Evolutionary conservation across 1,284 basidiomycete genomes (phyloP).

Genomic region (Ustilago loliicola): DNA sequence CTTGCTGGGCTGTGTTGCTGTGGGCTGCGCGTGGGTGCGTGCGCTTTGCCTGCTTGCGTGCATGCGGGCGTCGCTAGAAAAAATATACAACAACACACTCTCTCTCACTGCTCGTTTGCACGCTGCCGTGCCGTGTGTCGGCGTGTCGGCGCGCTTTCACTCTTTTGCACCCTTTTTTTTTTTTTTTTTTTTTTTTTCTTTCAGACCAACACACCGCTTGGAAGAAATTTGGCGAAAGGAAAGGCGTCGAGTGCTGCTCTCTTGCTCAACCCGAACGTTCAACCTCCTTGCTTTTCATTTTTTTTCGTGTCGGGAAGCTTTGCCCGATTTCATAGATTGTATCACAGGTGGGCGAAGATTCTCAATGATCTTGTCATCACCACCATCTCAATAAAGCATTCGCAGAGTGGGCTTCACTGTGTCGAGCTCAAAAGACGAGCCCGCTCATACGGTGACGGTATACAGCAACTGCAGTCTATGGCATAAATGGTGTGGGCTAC

Average conservation of each 20-base stretch:
- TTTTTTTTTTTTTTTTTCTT: conserved; percentile 3
- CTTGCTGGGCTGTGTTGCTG: conserved; percentile 11
- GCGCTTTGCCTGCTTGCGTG: conserved; percentile 11
- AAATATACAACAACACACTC: conserved; percentile 22
- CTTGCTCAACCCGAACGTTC: too few species aligned
- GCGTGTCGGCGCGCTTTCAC: background rate
- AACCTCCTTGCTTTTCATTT: background rate
- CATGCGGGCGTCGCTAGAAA: conserved; percentile 12
- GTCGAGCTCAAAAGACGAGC: too few species aligned
- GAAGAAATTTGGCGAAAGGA: background rate
- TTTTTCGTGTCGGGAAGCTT: background rate
- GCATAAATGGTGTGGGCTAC: too few species aligned
- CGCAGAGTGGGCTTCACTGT: too few species aligned
- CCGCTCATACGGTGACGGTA: background rate
- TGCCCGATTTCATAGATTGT: background rate
- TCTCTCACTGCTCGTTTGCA: background rate
- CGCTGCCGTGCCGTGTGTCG: background rate
- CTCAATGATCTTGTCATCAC: too few species aligned
- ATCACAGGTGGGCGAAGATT: background rate
- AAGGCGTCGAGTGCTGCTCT: background rate
- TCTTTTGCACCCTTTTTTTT: background rate
- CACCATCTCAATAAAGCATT: too few species aligned
- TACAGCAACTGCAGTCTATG: background rate
- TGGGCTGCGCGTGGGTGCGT: conserved; percentile 8
- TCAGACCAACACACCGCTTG: background rate